These are phyloP conservation scores for Musa balbisiana DNA, from an alignment of 202 grass and related monocot genomes.

Conservation along the genomic window DNA sequence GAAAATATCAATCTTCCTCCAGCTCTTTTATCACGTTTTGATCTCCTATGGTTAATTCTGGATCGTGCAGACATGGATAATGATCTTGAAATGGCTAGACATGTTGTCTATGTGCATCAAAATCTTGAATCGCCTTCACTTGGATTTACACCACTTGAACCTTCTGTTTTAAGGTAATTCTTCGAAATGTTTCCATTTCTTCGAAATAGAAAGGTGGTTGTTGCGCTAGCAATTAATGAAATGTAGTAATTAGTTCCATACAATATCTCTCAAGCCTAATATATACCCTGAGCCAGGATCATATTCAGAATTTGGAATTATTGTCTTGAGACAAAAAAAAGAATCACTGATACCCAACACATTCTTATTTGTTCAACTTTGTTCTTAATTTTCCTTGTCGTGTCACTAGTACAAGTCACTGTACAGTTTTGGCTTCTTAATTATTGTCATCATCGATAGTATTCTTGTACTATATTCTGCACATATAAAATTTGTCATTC, in stretches of 20 bases:
- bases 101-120: slow-evolving; percentile 94
- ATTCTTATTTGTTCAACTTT: too few relatives aligned
- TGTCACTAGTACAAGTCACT: too few relatives aligned
- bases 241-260: too few relatives aligned
- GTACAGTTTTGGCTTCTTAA: slow-evolving; percentile 1
- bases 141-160: slow-evolving; percentile 88
- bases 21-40: slow-evolving; percentile 92
- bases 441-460: slow-evolving; percentile 1
- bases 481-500: slow-evolving; percentile 19
- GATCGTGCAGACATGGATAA: slow-evolving; percentile 97
- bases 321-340: background rate
- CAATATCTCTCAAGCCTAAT: too few relatives aligned
- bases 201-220: background rate
- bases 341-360: too few relatives aligned
- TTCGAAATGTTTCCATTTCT: slow-evolving; percentile 2
- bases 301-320: too few relatives aligned
- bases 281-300: too few relatives aligned
- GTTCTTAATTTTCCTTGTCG: too few relatives aligned
- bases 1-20: slow-evolving; percentile 99
- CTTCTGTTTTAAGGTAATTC: slow-evolving; percentile 81
- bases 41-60: slow-evolving; percentile 95
- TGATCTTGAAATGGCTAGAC: slow-evolving; percentile 98
- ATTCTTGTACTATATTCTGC: slow-evolving; percentile 5
- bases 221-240: too few relatives aligned
- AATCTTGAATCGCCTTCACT: slow-evolving; percentile 91